A percentile compares a stretch with the other conserved stretches of the same genome.
These are phyloP conservation scores for Hypoxylon subgilvum DNA, from an alignment of 495 filamentous ascomycete species.

Conservation along the genomic window DNA sequence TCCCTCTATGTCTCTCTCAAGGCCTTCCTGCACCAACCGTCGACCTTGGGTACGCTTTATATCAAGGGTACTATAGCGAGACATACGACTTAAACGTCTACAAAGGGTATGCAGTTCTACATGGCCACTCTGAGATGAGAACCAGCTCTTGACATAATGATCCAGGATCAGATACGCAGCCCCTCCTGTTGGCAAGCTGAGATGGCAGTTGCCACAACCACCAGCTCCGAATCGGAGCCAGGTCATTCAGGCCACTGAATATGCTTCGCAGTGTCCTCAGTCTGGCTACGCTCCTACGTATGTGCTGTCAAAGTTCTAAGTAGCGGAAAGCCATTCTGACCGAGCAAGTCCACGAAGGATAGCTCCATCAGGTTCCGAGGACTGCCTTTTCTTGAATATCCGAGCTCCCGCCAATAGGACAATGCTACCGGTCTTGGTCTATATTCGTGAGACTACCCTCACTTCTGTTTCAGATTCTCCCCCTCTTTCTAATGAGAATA, in stretches of 20 bases:
- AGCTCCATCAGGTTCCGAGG: conserved; percentile 40
- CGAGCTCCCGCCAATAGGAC: conserved; percentile 44
- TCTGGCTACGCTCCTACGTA: conserved; percentile 11
- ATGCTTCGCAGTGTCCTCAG: conserved; percentile 37
- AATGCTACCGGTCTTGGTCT: conserved; percentile 50
- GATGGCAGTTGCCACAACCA: conserved; percentile 43
- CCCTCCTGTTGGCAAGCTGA: conserved; percentile 37
- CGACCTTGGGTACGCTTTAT: conserved; percentile 42
- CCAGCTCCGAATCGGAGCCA: conserved; percentile 35
- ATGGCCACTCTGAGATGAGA: not conserved
- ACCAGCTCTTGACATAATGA: conserved; percentile 2
- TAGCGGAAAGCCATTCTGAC: conserved; percentile 10
- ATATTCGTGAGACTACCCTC: conserved; percentile 45
- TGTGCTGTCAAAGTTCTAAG: not conserved
- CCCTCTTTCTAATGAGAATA: conserved; percentile 13
- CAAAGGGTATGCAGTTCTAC: conserved; percentile 32
- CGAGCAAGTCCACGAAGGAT: not conserved
- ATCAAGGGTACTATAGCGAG: conserved; percentile 41
- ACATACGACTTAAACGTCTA: conserved; percentile 34
- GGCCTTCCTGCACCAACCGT: conserved; percentile 27
- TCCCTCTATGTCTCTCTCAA: conserved; percentile 3
- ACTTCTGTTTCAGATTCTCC: not conserved
- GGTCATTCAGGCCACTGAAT: conserved; percentile 30
- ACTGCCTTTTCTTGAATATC: conserved; percentile 54
- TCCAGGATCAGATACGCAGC: conserved; percentile 44